Base-by-base conservation (phyloP, 495 filamentous ascomycete genomes). In the Friedmanniomyces endolithicus region DNA sequence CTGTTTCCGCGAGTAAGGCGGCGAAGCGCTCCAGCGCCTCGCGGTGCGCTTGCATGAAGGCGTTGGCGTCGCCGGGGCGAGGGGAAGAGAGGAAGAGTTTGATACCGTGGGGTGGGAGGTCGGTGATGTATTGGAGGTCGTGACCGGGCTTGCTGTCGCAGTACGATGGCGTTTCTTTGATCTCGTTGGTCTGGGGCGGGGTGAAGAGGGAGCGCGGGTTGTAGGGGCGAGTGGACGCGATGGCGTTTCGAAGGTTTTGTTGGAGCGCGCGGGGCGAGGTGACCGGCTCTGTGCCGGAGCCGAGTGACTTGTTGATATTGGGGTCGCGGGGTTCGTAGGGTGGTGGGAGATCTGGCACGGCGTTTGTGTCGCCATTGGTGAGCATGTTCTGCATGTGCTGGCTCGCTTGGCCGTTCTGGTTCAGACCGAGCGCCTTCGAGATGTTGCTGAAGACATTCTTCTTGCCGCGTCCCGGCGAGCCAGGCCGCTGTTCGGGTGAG, bases 151-250 rank as follows among this genome's bases (percentile, higher is more conserved):
- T 83, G 53, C 82, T 71, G 69, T 95, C 90, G 67, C 92, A 98
- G 72, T 96, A 97, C 0, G 87, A 85, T 45, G 83, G 78, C 48
- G 86, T 83, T 67, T 96, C 88, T 61, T 86, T 85, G 60, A 97
- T 82, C 33, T 80, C 72, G 45, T 80, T 82, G 19, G 84, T 84
- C 34, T 79, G 69, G 0, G 89, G 87, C 1, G 78, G 80, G 27
- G 78, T 78, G 67, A 83, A 90, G 37, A 95, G 63, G 27, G 69
- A 70, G 7, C 78, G 74, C 3, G 86, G 86, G 58, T 87, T 82
- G 68, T 94, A 82, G 17, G 89, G 74, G 23, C 90, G 82, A 44
- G 87, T 89, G 22, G 87, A 80, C 58, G 83, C 77, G 59, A 97
- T 83, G 12, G 92, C 89, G 40, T 84, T 87, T 17, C 87, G 71